Conservation (phyloP, 2,329 filamentous ascomycete genomes). For the Pyrenophora seminiperda region DNA sequence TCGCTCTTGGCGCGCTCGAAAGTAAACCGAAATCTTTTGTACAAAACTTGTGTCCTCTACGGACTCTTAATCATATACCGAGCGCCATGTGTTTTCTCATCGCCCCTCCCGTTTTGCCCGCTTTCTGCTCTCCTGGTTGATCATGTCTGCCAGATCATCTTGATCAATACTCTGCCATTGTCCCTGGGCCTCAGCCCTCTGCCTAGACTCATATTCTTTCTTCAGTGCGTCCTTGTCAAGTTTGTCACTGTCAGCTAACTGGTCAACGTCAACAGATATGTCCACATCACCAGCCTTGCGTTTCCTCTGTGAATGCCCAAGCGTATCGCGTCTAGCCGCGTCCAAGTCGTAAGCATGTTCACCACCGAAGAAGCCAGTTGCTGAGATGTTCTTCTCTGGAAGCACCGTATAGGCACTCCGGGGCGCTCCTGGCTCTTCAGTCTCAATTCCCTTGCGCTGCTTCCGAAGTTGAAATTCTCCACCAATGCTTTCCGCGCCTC, state of each 20-base stretch:
- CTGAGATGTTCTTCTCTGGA: constrained; percentile 81
- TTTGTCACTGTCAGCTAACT: constrained; percentile 73
- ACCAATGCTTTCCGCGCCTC: constrained; percentile 73
- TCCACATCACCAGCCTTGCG: constrained; percentile 91
- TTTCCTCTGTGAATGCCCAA: constrained; percentile 88
- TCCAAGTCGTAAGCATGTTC: constrained; percentile 91
- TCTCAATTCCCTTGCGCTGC: constrained; percentile 77
- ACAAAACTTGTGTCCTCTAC: constrained; percentile 21
- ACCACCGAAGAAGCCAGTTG: constrained; percentile 94
- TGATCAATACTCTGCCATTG: constrained; percentile 78
- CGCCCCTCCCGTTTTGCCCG: constrained; percentile 86
- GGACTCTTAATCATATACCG: constrained; percentile 16
- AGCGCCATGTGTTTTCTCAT: constrained; percentile 70
- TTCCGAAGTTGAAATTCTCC: constrained; percentile 94
- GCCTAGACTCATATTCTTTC: constrained; percentile 76
- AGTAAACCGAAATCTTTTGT: constrained; percentile 28
- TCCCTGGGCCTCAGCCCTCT: constrained; percentile 63
- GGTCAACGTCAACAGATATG: constrained; percentile 86
- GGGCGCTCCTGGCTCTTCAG: constrained; percentile 74
- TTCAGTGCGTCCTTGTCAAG: constrained; percentile 84
- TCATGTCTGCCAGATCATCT: constrained; percentile 94
- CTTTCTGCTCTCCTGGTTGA: constrained; percentile 90
- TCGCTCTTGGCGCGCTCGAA: constrained; percentile 23
- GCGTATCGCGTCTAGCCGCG: constrained; percentile 59
- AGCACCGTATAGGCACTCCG: constrained; percentile 87